Evolutionary conservation across 495 filamentous ascomycete species (phyloP).

Genomic region (Trichoderma virens): DNA sequence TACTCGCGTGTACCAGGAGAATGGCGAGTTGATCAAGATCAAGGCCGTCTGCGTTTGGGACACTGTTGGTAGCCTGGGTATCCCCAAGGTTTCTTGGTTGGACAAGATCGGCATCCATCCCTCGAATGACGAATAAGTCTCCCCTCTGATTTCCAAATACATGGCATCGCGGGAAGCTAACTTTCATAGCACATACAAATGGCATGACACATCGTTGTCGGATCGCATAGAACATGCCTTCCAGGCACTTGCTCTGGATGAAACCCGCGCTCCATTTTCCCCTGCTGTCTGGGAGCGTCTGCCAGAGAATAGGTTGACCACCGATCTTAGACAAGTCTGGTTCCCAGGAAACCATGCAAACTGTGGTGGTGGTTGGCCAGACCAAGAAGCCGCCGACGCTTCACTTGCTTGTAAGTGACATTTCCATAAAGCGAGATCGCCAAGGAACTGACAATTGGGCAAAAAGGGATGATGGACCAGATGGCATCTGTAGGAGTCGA

Average conservation of each 20-base stretch:
- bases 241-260: slow-evolving; percentile 67
- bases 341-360: slow-evolving; percentile 65
- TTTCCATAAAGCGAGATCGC: slow-evolving; percentile 1
- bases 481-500: slow-evolving; percentile 53
- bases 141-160: background rate
- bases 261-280: slow-evolving; percentile 54
- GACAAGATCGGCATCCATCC: slow-evolving; percentile 32
- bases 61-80: slow-evolving; percentile 52
- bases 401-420: slow-evolving; percentile 53
- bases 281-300: slow-evolving; percentile 55
- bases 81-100: slow-evolving; percentile 34
- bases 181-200: slow-evolving; percentile 29
- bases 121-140: slow-evolving; percentile 42
- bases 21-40: slow-evolving; percentile 36
- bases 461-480: slow-evolving; percentile 57
- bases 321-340: slow-evolving; percentile 62
- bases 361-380: slow-evolving; percentile 49
- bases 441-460: background rate
- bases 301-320: slow-evolving; percentile 26
- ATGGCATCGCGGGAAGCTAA: slow-evolving; percentile 10
- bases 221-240: slow-evolving; percentile 59
- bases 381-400: slow-evolving; percentile 50
- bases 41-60: slow-evolving; percentile 51
- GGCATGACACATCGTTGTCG: slow-evolving; percentile 53
- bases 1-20: slow-evolving; percentile 28